Evolutionary conservation across 257 asterid species (phyloP).

Genomic region (Orobanche coerulescens): DNA sequence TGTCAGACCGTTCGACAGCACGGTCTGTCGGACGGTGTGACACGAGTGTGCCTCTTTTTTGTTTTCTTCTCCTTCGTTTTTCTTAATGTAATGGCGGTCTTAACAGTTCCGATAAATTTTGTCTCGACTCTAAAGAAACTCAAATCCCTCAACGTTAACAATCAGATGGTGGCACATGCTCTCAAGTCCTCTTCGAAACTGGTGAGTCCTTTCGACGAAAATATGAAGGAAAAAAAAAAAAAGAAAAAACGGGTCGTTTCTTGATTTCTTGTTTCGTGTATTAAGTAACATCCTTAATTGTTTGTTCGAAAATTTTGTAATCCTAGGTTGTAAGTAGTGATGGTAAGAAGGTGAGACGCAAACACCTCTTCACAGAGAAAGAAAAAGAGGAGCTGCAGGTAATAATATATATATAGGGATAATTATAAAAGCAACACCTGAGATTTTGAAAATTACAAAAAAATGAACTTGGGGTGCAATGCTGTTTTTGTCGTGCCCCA

Average conservation of each 20-base stretch:
- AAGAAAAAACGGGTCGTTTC: background rate
- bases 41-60: background rate
- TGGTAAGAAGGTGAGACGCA: conserved; percentile 81
- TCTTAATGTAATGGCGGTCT: background rate
- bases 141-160: conserved; percentile 63
- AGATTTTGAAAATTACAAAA: too few relatives aligned
- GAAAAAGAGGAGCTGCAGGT: conserved; percentile 95
- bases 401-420: too few relatives aligned
- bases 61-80: too few relatives aligned
- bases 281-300: background rate
- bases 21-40: too few relatives aligned
- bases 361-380: conserved; percentile 59
- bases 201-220: conserved; percentile 34
- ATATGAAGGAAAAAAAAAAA: too few relatives aligned
- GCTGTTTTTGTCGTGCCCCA: too few relatives aligned
- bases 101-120: conserved; percentile 66
- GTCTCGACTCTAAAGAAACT: conserved; percentile 82
- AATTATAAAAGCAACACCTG: too few relatives aligned
- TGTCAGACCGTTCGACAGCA: too few relatives aligned
- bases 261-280: background rate
- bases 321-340: conserved; percentile 77
- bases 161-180: conserved; percentile 73
- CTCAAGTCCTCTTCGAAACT: conserved; percentile 70
- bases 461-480: too few relatives aligned
- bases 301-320: background rate